Base-by-base conservation (phyloP, 768 basidiomycete species). In the Flagelloscypha sp. region DNA sequence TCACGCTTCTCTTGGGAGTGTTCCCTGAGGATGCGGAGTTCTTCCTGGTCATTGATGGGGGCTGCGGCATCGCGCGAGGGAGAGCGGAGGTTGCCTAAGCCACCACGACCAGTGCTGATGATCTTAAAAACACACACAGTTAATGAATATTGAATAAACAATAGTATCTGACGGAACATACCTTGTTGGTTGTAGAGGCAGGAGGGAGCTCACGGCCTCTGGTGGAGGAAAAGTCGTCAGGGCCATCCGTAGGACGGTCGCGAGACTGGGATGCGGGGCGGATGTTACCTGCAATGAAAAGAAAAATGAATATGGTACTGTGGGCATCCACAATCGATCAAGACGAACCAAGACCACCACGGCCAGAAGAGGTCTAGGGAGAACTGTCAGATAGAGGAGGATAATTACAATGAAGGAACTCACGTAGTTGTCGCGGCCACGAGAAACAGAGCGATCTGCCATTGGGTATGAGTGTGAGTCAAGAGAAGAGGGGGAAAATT, bases 31-130 rank as follows among this genome's bases (percentile, higher is more conserved):
- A 70, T 48, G 8, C 62, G 55, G n/a, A 59, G 47, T 43, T 73
- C 68, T 33, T 47, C 45, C 8, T 58, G 48, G 15, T 58, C 57
- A 1, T 48, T 27, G 1, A 59, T 46, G 30, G 55, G 58, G 10
- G 53, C 39, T 12, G 46, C 47, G 5, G 52, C 48, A 24, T 76
- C 79, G 23, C 77, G 72, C 16, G 84, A 85, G 1, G 78, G 79
- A 2, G 85, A 82, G 38, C 84, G 77, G 33, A 92, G 77, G 66
- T 93, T 93, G 7, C 88, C 89, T 6, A 72, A 72, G 11, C 89
- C 89, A 18, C 89, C 88, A 33, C 87, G 76, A 8, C 89, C 89
- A 27, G 70, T 70, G 13, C 74, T 77, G 43, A 59, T 63, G 12
- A 67, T 39, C 61, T 74, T 45, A 5, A 10, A 24, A 43, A 45